A percentile compares a stretch with the other conserved stretches of the same genome.
Evolutionary conservation across 441 rosid species (phyloP).

Genomic region (Dalechampia spathulata): DNA sequence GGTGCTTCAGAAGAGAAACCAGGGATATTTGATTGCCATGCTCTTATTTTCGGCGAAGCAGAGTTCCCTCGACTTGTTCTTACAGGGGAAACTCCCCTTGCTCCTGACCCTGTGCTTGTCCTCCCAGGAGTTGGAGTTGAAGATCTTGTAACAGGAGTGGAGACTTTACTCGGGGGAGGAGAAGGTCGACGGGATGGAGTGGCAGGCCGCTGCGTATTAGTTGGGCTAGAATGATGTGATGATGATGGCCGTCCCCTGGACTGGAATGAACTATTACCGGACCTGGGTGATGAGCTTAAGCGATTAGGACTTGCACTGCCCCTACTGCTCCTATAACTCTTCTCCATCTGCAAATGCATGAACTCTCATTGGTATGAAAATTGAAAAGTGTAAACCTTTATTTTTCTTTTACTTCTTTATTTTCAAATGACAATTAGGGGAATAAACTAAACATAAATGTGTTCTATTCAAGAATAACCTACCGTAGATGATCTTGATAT

Average conservation of each 20-base stretch:
- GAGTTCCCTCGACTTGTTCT: conserved; percentile 75
- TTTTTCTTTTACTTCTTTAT: not conserved
- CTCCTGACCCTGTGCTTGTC: conserved; percentile 60
- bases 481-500: conserved; percentile 97
- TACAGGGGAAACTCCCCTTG: conserved; percentile 77
- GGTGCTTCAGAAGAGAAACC: conserved; percentile 97
- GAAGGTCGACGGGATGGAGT: conserved; percentile 76
- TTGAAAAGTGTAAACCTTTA: not conserved
- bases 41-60: conserved; percentile 81
- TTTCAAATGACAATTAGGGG: not conserved
- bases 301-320: conserved; percentile 99
- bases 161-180: conserved; percentile 65
- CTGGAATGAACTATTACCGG: conserved; percentile 57
- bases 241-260: conserved; percentile 85
- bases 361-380: conserved; percentile 9
- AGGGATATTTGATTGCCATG: conserved; percentile 91
- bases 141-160: conserved; percentile 61
- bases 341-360: conserved; percentile 69
- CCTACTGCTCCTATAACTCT: conserved; percentile 82
- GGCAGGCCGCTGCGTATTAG: conserved; percentile 38
- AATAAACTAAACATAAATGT: not conserved
- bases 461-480: conserved; percentile 22
- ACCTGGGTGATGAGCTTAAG: conserved; percentile 84
- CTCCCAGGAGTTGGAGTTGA: conserved; percentile 76
- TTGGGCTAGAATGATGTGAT: conserved; percentile 68